Evolutionary conservation across 176 grass and related monocot genomes (phyloP).

Genomic region (Poa annua): DNA sequence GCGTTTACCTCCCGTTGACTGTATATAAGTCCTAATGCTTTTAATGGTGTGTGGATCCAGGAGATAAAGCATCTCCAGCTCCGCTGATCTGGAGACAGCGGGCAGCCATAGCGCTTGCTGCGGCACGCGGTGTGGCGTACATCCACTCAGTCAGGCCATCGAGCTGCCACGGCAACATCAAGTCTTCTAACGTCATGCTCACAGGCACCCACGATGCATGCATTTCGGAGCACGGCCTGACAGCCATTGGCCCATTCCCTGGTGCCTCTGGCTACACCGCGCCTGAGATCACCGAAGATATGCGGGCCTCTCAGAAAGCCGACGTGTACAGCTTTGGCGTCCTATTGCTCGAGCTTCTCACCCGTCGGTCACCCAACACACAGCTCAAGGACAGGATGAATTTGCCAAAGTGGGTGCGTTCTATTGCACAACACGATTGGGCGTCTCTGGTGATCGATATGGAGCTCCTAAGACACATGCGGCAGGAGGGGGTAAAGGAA

Average conservation of each 20-base stretch:
- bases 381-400: too few species aligned
- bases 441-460: not conserved
- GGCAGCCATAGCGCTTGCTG: constrained; percentile 13
- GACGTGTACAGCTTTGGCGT: not conserved
- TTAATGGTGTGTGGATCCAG: not conserved
- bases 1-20: too few species aligned
- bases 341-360: not conserved
- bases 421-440: not conserved
- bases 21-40: not conserved
- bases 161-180: constrained; percentile 38
- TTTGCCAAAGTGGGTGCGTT: not conserved
- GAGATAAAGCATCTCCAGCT: not conserved
- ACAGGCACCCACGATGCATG: constrained; percentile 16
- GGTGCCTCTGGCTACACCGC: too few species aligned
- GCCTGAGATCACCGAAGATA: not conserved
- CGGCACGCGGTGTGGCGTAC: constrained; percentile 5
- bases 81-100: constrained; percentile 12
- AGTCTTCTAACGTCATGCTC: constrained; percentile 43
- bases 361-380: not conserved
- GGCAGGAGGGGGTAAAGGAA: not conserved
- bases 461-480: not conserved
- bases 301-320: not conserved
- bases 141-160: constrained; percentile 26
- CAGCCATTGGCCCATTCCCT: too few species aligned
- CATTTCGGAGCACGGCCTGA: not conserved